Percentiles rank a stretch among this genome's conserved stretches.
These are phyloP conservation scores for Saccharomycodes ludwigii DNA, from an alignment of 805 yeast genomes.

Conservation along the genomic window DNA sequence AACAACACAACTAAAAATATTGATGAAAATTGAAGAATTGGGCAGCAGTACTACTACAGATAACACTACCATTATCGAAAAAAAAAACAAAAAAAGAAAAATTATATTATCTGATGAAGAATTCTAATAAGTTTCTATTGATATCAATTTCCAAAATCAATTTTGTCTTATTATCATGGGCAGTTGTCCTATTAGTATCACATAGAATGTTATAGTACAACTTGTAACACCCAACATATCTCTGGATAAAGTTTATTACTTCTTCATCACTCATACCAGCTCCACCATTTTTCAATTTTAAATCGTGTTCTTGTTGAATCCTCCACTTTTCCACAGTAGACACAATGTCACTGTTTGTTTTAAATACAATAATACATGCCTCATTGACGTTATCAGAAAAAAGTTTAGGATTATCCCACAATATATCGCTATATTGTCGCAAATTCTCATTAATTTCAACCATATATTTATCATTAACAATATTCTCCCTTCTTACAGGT, in stretches of 20 bases:
- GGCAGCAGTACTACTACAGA: too few relatives aligned
- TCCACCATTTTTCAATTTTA: constrained; percentile 29
- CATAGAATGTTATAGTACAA: constrained; percentile 43
- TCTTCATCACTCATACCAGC: constrained; percentile 69
- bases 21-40: too few relatives aligned
- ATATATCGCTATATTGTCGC: constrained; percentile 31
- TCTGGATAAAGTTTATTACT: constrained; percentile 56
- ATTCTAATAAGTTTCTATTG: constrained; percentile 12
- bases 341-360: constrained; percentile 38
- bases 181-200: constrained; percentile 17
- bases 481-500: constrained; percentile 25
- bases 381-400: constrained; percentile 33
- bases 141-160: constrained; percentile 20
- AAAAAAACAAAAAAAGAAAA: too few relatives aligned
- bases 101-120: too few relatives aligned
- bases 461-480: constrained; percentile 18
- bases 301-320: constrained; percentile 36
- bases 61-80: too few relatives aligned
- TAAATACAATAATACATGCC: constrained; percentile 32
- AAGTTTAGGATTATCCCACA: constrained; percentile 35
- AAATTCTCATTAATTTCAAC: constrained; percentile 41
- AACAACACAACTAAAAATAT: too few relatives aligned
- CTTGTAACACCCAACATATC: constrained; percentile 80
- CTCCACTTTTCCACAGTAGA: constrained; percentile 69
- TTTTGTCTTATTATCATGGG: too few relatives aligned